These are phyloP conservation scores for Didymellaceae sp. DNA, from an alignment of 2,329 filamentous ascomycete genomes.

Conservation along the genomic window DNA sequence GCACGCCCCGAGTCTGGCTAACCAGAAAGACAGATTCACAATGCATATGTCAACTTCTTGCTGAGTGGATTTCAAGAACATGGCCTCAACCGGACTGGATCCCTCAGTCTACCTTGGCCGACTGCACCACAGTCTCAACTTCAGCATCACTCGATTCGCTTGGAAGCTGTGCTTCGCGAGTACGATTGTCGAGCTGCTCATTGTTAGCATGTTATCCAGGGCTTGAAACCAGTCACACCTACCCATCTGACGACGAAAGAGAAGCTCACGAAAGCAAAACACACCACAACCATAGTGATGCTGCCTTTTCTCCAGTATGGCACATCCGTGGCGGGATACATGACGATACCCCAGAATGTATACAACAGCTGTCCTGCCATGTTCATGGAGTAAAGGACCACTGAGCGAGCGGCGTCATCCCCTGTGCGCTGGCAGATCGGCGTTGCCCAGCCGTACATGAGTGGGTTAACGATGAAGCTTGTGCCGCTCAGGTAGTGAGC, in stretches of 20 bases:
- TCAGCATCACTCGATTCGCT: background rate
- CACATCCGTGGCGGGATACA: constrained; percentile 52
- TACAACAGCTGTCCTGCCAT: constrained; percentile 47
- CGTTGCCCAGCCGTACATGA: constrained; percentile 50
- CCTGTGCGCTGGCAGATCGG: constrained; percentile 44
- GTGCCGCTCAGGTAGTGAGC: constrained; percentile 49
- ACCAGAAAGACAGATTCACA: too few relatives aligned
- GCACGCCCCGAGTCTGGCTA: too few relatives aligned
- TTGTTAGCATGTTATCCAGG: too few relatives aligned
- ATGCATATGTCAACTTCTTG: too few relatives aligned
- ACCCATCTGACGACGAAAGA: constrained; percentile 26
- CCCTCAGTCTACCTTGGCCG: background rate
- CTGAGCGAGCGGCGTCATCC: constrained; percentile 51
- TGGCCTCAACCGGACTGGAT: too few relatives aligned
- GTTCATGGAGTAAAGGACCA: constrained; percentile 51
- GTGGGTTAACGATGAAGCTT: constrained; percentile 48
- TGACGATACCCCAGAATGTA: constrained; percentile 54
- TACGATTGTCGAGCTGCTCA: background rate
- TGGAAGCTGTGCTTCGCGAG: background rate
- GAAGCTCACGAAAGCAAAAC: constrained; percentile 22
- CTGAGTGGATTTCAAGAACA: too few relatives aligned
- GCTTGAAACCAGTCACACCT: too few relatives aligned
- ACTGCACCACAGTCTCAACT: background rate
- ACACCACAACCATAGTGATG: constrained; percentile 44
- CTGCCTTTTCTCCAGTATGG: constrained; percentile 52